Conservation (phyloP, 2,329 filamentous ascomycete species). For the Aaosphaeria pasadenensis region DNA sequence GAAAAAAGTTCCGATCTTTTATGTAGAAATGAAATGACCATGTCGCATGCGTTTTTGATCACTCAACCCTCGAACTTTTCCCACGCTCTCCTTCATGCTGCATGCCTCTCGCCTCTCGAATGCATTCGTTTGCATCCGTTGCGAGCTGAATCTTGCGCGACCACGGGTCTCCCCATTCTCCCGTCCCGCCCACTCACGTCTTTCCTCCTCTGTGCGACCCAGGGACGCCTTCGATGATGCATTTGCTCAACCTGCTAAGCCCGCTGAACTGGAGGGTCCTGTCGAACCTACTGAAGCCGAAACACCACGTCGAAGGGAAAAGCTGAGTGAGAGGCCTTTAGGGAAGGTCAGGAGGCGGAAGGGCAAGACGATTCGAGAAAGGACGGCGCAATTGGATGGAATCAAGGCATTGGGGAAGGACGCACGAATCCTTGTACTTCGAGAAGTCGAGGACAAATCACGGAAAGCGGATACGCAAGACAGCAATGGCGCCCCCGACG, state of each 20-base stretch:
- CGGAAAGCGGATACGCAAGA: conserved; percentile 1
- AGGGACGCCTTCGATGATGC: conserved; percentile 15
- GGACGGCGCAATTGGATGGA: conserved; percentile 23
- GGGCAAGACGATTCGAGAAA: conserved; percentile 25
- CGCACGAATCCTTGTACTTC: conserved; percentile 34
- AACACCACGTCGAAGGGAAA: conserved; percentile 3
- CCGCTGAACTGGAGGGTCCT: not conserved
- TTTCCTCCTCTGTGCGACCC: conserved; percentile 28
- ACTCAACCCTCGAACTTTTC: not conserved
- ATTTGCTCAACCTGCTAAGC: conserved; percentile 1
- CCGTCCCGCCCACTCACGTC: conserved; percentile 16
- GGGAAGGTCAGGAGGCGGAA: conserved; percentile 18
- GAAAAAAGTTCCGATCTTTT: not conserved
- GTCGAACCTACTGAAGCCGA: not conserved
- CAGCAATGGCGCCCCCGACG: not conserved
- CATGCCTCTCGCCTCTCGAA: conserved; percentile 32
- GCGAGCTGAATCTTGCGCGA: conserved; percentile 30
- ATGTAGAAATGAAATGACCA: not conserved
- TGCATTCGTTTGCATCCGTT: conserved; percentile 39
- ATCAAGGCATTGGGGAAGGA: conserved; percentile 31
- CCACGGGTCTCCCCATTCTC: conserved; percentile 12
- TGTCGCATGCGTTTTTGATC: not conserved
- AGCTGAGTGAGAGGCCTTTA: conserved; percentile 11
- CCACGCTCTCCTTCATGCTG: conserved; percentile 14
- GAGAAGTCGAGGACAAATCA: conserved; percentile 16